Evolutionary conservation across 164 flowering plant species (phyloP).

Genomic region (Brasenia schreberi): DNA sequence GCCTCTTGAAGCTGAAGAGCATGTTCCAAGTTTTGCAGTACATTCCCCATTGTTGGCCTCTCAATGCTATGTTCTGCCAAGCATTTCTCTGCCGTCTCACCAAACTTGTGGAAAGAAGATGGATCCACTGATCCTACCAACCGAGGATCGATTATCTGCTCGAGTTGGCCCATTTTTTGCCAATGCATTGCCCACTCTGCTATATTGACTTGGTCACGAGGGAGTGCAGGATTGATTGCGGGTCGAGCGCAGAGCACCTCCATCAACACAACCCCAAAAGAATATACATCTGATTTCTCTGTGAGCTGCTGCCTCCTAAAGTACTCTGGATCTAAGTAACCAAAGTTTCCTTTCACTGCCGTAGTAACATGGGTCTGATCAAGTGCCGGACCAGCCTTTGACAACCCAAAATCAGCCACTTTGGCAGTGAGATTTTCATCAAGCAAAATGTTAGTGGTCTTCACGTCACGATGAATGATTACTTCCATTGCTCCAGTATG

Average conservation of each 20-base stretch:
- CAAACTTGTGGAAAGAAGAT: slow-evolving; percentile 29
- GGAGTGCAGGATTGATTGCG: slow-evolving; percentile 35
- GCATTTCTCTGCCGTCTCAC: slow-evolving; percentile 45
- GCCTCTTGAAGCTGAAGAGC: slow-evolving; percentile 43
- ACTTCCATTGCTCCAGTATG: slow-evolving; percentile 42
- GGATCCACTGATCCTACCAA: slow-evolving; percentile 19
- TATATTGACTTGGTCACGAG: slow-evolving; percentile 39
- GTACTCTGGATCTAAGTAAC: slow-evolving; percentile 49
- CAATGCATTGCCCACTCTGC: slow-evolving; percentile 47
- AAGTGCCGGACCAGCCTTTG: slow-evolving; percentile 33
- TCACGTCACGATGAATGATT: slow-evolving; percentile 43
- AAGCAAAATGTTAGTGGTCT: slow-evolving; percentile 36
- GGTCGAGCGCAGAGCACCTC: slow-evolving; percentile 38
- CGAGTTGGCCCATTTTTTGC: slow-evolving; percentile 34
- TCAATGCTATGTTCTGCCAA: slow-evolving; percentile 29
- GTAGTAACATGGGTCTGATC: slow-evolving; percentile 49
- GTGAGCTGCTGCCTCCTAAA: slow-evolving; percentile 37
- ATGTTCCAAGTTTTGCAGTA: slow-evolving; percentile 43
- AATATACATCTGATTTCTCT: slow-evolving; percentile 35
- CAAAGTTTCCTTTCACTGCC: slow-evolving; percentile 33
- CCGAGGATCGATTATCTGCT: slow-evolving; percentile 28
- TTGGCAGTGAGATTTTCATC: slow-evolving; percentile 33
- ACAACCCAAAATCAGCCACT: slow-evolving; percentile 42
- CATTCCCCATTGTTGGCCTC: slow-evolving; percentile 48
- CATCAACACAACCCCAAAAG: slow-evolving; percentile 39